phyloP scores from a whole-genome alignment of 2,329 filamentous ascomycete genomes.

The Byssothecium circinans region DNA sequence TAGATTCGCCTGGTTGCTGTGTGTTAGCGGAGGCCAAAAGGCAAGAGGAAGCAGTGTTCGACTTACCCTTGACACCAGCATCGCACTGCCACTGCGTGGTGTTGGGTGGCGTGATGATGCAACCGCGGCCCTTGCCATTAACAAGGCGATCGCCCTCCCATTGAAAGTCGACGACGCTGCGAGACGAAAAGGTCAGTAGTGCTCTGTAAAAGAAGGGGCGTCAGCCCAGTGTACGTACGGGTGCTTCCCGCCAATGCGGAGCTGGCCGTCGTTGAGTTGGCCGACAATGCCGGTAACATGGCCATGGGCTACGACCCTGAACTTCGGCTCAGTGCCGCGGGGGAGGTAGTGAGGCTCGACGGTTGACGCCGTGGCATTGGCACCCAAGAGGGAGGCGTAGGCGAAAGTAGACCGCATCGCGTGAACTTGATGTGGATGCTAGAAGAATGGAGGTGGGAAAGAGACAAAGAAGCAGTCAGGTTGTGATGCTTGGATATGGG shows the following conservation, averaged over 20 bases:
- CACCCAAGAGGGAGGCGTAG: slow-evolving; percentile 14
- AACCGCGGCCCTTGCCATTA: slow-evolving; percentile 59
- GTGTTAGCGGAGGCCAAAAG: slow-evolving; percentile 2
- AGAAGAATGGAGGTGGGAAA: not conserved
- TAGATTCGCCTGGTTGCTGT: slow-evolving; percentile 43
- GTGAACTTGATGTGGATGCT: not conserved
- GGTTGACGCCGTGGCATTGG: slow-evolving; percentile 22
- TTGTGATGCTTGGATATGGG: not conserved
- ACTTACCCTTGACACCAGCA: slow-evolving; percentile 47
- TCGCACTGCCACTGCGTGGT: slow-evolving; percentile 65
- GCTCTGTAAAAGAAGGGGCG: not conserved
- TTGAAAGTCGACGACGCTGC: slow-evolving; percentile 46
- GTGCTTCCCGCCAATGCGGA: slow-evolving; percentile 56
- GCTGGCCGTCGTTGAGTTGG: slow-evolving; percentile 63
- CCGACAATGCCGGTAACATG: slow-evolving; percentile 53
- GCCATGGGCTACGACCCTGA: slow-evolving; percentile 15
- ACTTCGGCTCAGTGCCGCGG: not conserved
- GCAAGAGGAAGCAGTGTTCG: not conserved
- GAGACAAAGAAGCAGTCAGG: not conserved
- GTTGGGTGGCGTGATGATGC: slow-evolving; percentile 59
- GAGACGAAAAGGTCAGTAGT: not conserved
- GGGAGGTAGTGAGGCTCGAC: slow-evolving; percentile 7
- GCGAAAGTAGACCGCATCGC: slow-evolving; percentile 21
- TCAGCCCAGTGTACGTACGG: slow-evolving; percentile 25
- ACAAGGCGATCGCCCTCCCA: slow-evolving; percentile 45